Percentiles rank a stretch among this genome's conserved stretches.
These are phyloP conservation scores for Phanerodontia chrysosporium DNA, from an alignment of 768 basidiomycete species.

Conservation along the genomic window DNA sequence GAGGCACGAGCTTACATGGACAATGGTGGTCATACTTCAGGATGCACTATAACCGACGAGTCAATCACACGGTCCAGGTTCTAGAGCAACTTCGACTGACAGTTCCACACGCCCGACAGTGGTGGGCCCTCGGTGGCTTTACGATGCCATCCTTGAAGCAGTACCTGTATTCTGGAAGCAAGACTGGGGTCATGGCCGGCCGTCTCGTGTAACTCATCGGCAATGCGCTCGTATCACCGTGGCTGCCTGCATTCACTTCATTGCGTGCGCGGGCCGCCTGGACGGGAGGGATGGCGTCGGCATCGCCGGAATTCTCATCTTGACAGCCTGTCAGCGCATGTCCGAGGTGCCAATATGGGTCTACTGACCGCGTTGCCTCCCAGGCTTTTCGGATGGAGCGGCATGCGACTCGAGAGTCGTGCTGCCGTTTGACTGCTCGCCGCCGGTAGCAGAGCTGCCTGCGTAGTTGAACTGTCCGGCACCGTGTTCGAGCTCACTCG, in stretches of 20 bases:
- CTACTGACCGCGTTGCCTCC: not conserved
- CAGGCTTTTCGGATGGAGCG: conserved; percentile 1
- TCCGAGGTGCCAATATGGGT: not conserved
- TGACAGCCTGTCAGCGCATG: not conserved
- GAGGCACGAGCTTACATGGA: conserved; percentile 54
- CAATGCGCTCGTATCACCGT: not conserved
- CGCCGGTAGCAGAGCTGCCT: not conserved
- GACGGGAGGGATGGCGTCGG: conserved; percentile 19
- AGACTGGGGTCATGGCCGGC: conserved; percentile 40
- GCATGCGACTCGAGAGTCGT: conserved; percentile 1
- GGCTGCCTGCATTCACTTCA: not conserved
- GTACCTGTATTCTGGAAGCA: conserved; percentile 64
- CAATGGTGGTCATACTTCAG: conserved; percentile 88
- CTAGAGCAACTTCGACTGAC: conserved; percentile 36
- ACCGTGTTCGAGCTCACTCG: conserved; percentile 14
- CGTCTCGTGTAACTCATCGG: conserved; percentile 23
- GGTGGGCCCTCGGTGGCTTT: conserved; percentile 75
- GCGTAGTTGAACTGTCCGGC: conserved; percentile 13
- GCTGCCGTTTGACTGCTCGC: not conserved
- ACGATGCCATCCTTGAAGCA: conserved; percentile 59
- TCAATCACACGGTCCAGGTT: not conserved
- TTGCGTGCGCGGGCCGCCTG: conserved; percentile 14
- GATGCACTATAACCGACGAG: conserved; percentile 52
- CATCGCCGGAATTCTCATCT: conserved; percentile 16
- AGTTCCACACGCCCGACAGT: conserved; percentile 80